Conservation (phyloP, 441 rosid genomes). For the Manihot esculenta region DNA sequence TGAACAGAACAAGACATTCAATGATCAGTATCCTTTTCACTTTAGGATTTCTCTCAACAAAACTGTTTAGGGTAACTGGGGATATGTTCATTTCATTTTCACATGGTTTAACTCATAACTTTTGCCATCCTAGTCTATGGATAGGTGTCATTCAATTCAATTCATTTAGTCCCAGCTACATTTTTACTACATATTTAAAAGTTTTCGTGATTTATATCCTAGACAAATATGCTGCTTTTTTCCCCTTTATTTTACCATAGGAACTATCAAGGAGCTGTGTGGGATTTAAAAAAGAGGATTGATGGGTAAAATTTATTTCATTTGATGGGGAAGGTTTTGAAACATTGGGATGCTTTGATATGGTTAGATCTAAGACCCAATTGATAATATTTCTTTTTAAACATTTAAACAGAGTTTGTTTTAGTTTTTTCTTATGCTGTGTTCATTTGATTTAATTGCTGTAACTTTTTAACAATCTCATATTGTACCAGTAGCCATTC, state of each 20-base stretch:
- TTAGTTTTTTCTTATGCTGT: background rate
- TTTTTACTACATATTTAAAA: background rate
- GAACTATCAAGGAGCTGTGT: background rate
- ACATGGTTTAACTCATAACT: no score
- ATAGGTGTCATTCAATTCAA: background rate
- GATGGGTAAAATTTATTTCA: background rate
- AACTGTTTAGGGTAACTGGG: conserved; percentile 9
- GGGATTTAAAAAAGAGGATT: background rate
- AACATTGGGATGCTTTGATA: background rate
- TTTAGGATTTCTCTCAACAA: conserved; percentile 12
- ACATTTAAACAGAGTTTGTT: no score
- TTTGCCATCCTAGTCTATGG: background rate
- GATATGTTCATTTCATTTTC: background rate
- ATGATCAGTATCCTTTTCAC: conserved; percentile 91
- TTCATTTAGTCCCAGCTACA: background rate
- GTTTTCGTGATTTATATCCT: no score
- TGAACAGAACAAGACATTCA: conserved; percentile 91
- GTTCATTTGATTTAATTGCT: conserved; percentile 10
- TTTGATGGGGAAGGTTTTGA: conserved; percentile 6
- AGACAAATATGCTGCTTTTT: background rate
- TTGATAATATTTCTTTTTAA: background rate
- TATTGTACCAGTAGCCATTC: conserved; percentile 25
- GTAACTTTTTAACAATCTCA: conserved; percentile 11
- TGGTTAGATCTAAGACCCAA: background rate
- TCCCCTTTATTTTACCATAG: background rate